Evolutionary conservation across 768 basidiomycete genomes (phyloP), one percentile per base, ranked within the genome.

Genomic region (Coprinellus micaceus): DNA sequence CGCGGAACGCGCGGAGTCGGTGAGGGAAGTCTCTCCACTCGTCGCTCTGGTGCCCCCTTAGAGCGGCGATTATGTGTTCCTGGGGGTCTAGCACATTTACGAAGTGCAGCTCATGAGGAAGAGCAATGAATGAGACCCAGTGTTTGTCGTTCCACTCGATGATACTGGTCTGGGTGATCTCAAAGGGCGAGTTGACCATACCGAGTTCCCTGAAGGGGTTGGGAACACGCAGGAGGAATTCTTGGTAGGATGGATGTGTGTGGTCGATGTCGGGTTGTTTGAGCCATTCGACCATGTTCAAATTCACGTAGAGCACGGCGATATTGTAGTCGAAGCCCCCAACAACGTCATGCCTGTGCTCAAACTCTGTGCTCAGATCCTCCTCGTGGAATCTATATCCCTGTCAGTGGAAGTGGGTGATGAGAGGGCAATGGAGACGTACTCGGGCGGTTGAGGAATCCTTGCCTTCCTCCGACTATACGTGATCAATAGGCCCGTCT

Each of bases 401-500:
- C 40, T 7, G 40, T 43, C n/a, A 43, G 40, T 62, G 48, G 64
- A 67, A 29, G 64, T 6, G 7, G 7, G n/a, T 65, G 9, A 37
- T 24, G 2, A 21, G n/a, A 3, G 21, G 12, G 41, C 37, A 22
- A 21, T n/a, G 36, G 28, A 39, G 57, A 52, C 45, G 29, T 5
- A 63, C 64, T 52, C 26, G 69, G 65, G 60, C 1, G 66, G 65
- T 9, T 51, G 64, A 22, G 64, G 69, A 28, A 63, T 56, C 49
- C 63, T 59, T 54, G 69, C 74, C 22, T 64, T 72, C 45, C 81
- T 69, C 10, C 77, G 71, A 2, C 77, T 65, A 63, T 77, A 86
- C 0, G 81, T 77, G 22, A 88, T 79, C 67, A 82, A 76, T 39
- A 89, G 80, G 6, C 82, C 84, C 19, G 63, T 71, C 62, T 60